A percentile compares a stretch with the other conserved stretches of the same genome.
These are phyloP conservation scores for Lodderomyces orthopsilosis DNA, from an alignment of 1,139 yeast species.

Conservation along the genomic window DNA sequence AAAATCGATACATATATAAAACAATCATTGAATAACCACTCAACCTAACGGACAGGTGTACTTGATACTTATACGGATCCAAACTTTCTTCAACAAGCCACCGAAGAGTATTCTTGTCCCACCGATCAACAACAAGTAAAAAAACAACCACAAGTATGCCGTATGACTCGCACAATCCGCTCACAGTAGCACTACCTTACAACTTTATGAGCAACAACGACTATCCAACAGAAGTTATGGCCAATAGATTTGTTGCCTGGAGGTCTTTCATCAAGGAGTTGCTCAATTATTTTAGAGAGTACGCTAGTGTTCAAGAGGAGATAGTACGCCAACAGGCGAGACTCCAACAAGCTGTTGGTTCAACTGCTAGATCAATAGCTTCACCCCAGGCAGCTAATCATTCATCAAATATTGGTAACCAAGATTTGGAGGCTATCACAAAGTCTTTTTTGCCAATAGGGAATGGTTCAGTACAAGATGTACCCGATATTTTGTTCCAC, in stretches of 20 bases:
- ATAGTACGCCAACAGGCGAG: conserved; percentile 79
- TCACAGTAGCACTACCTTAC: conserved; percentile 40
- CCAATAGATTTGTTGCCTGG: conserved; percentile 85
- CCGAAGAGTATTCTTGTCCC: neutral
- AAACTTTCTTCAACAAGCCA: no score
- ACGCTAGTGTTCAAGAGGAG: conserved; percentile 84
- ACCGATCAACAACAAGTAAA: neutral
- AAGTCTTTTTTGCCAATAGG: conserved; percentile 70
- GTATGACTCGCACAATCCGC: conserved; percentile 27
- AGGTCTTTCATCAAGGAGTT: conserved; percentile 73
- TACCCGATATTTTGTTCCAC: conserved; percentile 70
- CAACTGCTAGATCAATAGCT: conserved; percentile 18
- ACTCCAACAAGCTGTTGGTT: conserved; percentile 71
- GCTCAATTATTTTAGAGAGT: conserved; percentile 72
- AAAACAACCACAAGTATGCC: conserved; percentile 9
- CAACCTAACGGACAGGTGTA: no score
- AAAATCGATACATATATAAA: no score
- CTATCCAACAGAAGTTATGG: conserved; percentile 82
- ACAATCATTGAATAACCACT: no score
- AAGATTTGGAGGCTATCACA: conserved; percentile 26
- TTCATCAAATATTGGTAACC: conserved; percentile 6
- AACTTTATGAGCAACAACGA: conserved; percentile 29
- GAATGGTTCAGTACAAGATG: conserved; percentile 76
- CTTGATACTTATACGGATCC: no score
- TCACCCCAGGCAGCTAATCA: conserved; percentile 7